Conservation (phyloP, 2,329 filamentous ascomycete species). For the Aspergillus quadricinctus region DNA sequence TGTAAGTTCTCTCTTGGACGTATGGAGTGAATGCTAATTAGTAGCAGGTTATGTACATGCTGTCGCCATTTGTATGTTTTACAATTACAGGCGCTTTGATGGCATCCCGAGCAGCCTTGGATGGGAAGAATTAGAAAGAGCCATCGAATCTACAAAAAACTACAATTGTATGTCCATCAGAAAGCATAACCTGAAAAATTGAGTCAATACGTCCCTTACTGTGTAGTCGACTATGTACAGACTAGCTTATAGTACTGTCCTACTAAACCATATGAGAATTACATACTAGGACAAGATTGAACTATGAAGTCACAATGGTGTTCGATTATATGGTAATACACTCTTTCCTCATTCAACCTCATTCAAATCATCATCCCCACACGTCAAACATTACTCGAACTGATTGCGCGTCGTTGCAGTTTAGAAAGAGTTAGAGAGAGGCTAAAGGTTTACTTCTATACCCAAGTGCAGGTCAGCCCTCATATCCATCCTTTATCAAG, state of each 20-base stretch:
- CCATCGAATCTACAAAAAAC: neutral
- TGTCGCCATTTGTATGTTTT: constrained; percentile 29
- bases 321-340: too few relatives aligned
- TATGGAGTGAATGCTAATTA: constrained; percentile 1
- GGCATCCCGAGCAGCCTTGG: constrained; percentile 23
- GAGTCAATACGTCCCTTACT: too few relatives aligned
- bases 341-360: too few relatives aligned
- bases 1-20: constrained; percentile 24
- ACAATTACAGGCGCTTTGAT: constrained; percentile 30
- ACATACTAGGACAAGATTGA: neutral
- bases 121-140: neutral
- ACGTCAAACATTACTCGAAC: constrained; percentile 2
- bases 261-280: neutral
- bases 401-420: neutral
- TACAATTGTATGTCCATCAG: neutral
- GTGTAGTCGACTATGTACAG: too few relatives aligned
- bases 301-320: neutral
- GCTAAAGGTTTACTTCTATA: constrained; percentile 20
- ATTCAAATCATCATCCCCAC: neutral
- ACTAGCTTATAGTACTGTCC: neutral
- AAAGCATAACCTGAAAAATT: neutral
- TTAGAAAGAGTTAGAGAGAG: neutral
- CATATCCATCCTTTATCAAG: constrained; percentile 9
- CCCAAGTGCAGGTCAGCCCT: constrained; percentile 7
- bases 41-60: constrained; percentile 26